A percentile compares a stretch with the other conserved stretches of the same genome.
phyloP scores from a whole-genome alignment of 345 rosid species.

The Eucalyptus microcorys region DNA sequence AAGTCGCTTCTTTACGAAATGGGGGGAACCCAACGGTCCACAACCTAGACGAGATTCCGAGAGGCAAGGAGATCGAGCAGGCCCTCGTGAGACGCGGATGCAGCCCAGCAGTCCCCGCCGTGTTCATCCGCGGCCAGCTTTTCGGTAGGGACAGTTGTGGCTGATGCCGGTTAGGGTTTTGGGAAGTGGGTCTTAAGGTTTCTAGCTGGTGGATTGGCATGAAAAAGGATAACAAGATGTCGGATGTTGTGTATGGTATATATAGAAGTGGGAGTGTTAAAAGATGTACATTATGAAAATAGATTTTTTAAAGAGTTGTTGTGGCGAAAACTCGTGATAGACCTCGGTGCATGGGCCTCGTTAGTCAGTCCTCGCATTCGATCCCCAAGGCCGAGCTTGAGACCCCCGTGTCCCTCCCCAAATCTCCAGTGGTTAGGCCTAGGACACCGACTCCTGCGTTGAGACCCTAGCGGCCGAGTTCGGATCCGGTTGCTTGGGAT shows the following conservation, averaged over 20 bases:
- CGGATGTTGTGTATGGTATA: not conserved
- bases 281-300: not conserved
- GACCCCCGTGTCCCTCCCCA: not conserved
- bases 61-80: constrained; percentile 2
- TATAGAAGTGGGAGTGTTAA: not conserved
- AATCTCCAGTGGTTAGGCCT: not conserved
- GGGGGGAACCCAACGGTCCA: not conserved
- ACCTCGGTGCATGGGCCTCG: not conserved
- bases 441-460: not conserved
- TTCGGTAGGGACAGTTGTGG: not conserved
- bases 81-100: not conserved
- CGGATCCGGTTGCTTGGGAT: not conserved
- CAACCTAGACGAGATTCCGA: constrained; percentile 1
- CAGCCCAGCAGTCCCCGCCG: not conserved
- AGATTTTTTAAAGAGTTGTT: not conserved
- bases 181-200: not conserved
- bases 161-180: not conserved
- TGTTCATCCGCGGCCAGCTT: constrained; percentile 3
- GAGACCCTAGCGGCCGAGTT: not conserved
- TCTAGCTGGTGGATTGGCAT: not conserved
- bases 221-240: not conserved
- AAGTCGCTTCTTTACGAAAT: not conserved
- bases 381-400: not conserved
- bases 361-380: not conserved
- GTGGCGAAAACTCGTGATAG: not conserved